phyloP scores from a whole-genome alignment of 2,329 filamentous ascomycete genomes.

The Neopestalotiopsis sp. region DNA sequence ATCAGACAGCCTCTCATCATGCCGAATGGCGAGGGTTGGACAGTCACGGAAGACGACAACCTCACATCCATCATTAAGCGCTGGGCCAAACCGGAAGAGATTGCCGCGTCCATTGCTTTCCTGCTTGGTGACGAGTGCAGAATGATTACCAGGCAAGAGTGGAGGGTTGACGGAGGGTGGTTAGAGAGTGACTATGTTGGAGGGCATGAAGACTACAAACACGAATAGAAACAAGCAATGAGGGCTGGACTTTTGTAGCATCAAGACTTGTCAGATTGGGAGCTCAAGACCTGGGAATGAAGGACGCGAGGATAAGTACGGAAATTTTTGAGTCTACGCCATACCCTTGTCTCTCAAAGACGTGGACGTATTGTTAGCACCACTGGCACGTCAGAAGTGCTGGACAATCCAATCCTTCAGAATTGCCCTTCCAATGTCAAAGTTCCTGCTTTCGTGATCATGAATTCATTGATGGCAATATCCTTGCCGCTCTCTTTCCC shows the following conservation, averaged over 20 bases:
- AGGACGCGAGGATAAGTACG: no score
- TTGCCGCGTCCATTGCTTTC: slow-evolving; percentile 34
- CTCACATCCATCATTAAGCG: slow-evolving; percentile 30
- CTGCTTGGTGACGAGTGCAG: slow-evolving; percentile 37
- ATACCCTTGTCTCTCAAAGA: no score
- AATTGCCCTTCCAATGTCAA: slow-evolving; percentile 47
- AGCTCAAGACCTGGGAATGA: no score
- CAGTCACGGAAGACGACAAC: slow-evolving; percentile 13
- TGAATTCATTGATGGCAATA: slow-evolving; percentile 51
- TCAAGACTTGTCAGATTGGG: no score
- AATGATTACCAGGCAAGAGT: slow-evolving; percentile 30
- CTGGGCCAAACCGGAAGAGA: slow-evolving; percentile 35
- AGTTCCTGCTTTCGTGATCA: slow-evolving; percentile 52
- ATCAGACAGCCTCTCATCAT: slow-evolving; percentile 18
- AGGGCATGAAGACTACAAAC: slow-evolving; percentile 1
- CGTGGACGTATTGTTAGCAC: no score
- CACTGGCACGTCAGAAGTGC: no score
- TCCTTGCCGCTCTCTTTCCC: slow-evolving; percentile 56
- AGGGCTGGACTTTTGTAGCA: no score
- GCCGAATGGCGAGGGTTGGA: slow-evolving; percentile 17
- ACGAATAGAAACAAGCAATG: background rate
- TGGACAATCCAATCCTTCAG: slow-evolving; percentile 19
- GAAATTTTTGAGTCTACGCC: no score
- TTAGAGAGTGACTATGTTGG: slow-evolving; percentile 10
- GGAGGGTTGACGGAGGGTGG: slow-evolving; percentile 36